A percentile compares a stretch with the other conserved stretches of the same genome.
Evolutionary conservation across 768 basidiomycete species (phyloP).

Genomic region (Tylopilus felleus): DNA sequence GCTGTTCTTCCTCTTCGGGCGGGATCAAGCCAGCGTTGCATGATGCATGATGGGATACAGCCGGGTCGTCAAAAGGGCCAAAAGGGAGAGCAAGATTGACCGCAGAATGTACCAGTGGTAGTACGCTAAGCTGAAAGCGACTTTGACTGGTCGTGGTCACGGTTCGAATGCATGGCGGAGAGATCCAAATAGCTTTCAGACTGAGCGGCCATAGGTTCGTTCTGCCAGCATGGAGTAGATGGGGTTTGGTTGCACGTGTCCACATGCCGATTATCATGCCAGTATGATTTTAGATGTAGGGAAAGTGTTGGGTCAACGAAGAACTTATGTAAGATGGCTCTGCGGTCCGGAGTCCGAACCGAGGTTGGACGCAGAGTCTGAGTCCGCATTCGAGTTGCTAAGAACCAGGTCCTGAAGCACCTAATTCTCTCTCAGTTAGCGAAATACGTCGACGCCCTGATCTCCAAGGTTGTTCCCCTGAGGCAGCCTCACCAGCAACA

Average conservation of each 20-base stretch:
- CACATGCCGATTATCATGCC: no score
- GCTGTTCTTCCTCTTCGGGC: constrained; percentile 15
- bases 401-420: no score
- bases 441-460: no score
- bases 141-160: neutral
- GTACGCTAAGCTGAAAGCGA: constrained; percentile 5
- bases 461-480: no score
- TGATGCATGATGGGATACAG: constrained; percentile 14
- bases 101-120: constrained; percentile 24
- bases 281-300: no score
- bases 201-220: neutral
- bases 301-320: no score
- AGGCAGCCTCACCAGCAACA: no score
- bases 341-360: no score
- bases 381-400: no score
- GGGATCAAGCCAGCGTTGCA: constrained; percentile 11
- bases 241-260: neutral
- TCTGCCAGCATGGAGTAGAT: neutral
- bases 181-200: neutral
- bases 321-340: no score
- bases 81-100: constrained; percentile 27
- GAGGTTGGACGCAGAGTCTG: no score
- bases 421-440: no score
- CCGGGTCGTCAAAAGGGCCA: constrained; percentile 21
- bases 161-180: neutral